A percentile compares a stretch with the other conserved stretches of the same genome.
These are phyloP conservation scores for Hypomontagnella submonticulosa DNA, from an alignment of 495 filamentous ascomycete species.

Conservation along the genomic window DNA sequence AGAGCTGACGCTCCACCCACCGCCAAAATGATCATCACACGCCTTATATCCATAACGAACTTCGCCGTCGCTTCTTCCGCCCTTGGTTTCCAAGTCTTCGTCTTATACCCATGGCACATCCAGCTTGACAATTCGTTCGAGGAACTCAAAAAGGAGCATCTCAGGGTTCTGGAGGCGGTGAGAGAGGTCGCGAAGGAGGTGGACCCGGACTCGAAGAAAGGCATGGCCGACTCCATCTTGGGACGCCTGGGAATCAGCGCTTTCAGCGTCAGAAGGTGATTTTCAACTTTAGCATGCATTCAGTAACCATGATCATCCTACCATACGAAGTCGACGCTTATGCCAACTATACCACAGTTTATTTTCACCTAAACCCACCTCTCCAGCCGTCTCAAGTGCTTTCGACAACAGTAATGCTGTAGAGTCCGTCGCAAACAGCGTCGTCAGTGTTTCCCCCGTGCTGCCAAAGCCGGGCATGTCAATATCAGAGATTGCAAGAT, in stretches of 20 bases:
- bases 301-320: conserved; percentile 39
- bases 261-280: conserved; percentile 45
- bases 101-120: conserved; percentile 74
- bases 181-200: conserved; percentile 49
- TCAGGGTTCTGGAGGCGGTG: conserved; percentile 48
- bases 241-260: conserved; percentile 42
- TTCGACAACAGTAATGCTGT: conserved; percentile 39
- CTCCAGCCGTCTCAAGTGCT: conserved; percentile 28
- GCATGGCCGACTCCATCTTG: conserved; percentile 41
- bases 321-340: conserved; percentile 40
- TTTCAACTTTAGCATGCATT: conserved; percentile 45
- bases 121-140: conserved; percentile 70
- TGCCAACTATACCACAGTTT: conserved; percentile 38
- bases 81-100: conserved; percentile 70
- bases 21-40: conserved; percentile 53
- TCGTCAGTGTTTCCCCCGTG: conserved; percentile 33
- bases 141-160: conserved; percentile 65
- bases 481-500: conserved; percentile 59
- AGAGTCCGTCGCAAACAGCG: conserved; percentile 34
- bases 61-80: conserved; percentile 70
- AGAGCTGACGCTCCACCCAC: conserved; percentile 17
- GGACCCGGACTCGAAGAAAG: conserved; percentile 43
- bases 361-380: conserved; percentile 27
- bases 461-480: conserved; percentile 23
- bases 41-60: conserved; percentile 69